Percentiles rank a stretch among this genome's conserved stretches.
Conservation (phyloP, 2,329 filamentous ascomycete genomes). For the Rhexocercosporidium sp. region DNA sequence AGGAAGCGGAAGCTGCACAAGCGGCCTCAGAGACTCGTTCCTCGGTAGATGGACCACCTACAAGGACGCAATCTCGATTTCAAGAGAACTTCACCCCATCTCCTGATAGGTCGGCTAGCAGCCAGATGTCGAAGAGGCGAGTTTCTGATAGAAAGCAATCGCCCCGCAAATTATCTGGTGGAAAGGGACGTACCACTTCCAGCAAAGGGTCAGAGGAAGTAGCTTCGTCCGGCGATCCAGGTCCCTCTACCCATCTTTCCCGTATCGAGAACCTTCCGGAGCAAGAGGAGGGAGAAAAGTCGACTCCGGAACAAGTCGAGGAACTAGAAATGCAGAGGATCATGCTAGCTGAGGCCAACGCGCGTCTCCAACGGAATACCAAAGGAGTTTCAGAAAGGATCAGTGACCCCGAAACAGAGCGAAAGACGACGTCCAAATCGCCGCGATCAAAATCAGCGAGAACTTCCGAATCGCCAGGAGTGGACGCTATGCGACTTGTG, state of each 20-base stretch:
- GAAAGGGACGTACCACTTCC: constrained; percentile 4
- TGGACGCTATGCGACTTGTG: constrained; percentile 23
- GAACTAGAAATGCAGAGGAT: constrained; percentile 31
- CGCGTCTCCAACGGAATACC: constrained; percentile 11
- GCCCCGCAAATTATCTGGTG: constrained; percentile 11
- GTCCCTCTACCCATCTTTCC: constrained; percentile 25
- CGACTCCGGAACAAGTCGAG: constrained; percentile 17
- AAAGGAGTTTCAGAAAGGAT: background rate
- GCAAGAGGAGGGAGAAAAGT: background rate
- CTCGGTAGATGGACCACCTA: constrained; percentile 20
- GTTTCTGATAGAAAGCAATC: constrained; percentile 15
- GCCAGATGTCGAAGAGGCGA: constrained; percentile 19
- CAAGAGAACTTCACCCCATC: constrained; percentile 35
- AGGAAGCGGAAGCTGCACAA: constrained; percentile 19
- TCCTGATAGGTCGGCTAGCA: background rate
- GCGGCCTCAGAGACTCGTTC: constrained; percentile 22
- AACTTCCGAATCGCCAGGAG: background rate
- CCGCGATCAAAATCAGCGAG: constrained; percentile 19
- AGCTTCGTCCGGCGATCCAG: constrained; percentile 22
- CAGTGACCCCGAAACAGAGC: background rate
- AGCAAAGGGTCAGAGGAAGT: background rate
- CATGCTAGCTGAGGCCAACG: constrained; percentile 28
- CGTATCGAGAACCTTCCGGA: constrained; percentile 24
- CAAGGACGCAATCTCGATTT: constrained; percentile 24
- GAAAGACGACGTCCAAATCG: constrained; percentile 17